A percentile compares a stretch with the other conserved stretches of the same genome.
Conservation (phyloP, 2,329 filamentous ascomycete genomes). For the Chaetomium globosum region DNA sequence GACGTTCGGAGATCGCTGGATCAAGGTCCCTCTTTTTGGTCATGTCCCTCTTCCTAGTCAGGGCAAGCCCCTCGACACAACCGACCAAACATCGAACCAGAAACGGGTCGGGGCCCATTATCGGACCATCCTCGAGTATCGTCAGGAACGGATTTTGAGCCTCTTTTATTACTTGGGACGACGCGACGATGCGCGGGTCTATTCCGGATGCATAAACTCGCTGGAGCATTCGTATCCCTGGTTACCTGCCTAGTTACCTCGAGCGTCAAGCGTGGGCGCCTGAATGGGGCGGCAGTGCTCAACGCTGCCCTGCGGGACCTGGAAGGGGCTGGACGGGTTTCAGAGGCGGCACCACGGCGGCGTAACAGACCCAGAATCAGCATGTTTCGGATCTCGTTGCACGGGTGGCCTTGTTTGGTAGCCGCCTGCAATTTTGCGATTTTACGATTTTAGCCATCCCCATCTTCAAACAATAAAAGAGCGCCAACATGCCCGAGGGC, state of each 20-base stretch:
- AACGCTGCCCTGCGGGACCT: conserved; percentile 6
- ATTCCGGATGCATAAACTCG: conserved; percentile 15
- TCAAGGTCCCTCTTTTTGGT: background rate
- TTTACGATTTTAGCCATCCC: conserved; percentile 1
- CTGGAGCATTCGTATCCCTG: background rate
- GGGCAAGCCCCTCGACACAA: background rate
- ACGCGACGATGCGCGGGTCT: background rate
- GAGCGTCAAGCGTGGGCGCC: background rate
- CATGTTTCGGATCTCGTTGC: conserved; percentile 16
- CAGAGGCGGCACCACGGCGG: conserved; percentile 18
- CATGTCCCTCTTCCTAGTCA: too few relatives aligned
- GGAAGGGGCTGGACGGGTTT: conserved; percentile 23
- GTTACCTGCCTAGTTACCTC: background rate
- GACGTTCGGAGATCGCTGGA: background rate
- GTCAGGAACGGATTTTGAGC: background rate
- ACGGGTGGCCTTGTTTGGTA: conserved; percentile 2
- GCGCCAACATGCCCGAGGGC: background rate
- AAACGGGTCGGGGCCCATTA: background rate
- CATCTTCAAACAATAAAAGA: background rate
- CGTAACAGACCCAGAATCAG: conserved; percentile 1
- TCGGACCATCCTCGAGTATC: background rate
- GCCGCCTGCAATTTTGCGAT: conserved; percentile 3
- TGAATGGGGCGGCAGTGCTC: conserved; percentile 17
- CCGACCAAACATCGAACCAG: background rate
- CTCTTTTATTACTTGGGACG: background rate